phyloP scores from a whole-genome alignment of 2,329 filamentous ascomycete genomes.

The Alternaria hordeiaustralica region DNA sequence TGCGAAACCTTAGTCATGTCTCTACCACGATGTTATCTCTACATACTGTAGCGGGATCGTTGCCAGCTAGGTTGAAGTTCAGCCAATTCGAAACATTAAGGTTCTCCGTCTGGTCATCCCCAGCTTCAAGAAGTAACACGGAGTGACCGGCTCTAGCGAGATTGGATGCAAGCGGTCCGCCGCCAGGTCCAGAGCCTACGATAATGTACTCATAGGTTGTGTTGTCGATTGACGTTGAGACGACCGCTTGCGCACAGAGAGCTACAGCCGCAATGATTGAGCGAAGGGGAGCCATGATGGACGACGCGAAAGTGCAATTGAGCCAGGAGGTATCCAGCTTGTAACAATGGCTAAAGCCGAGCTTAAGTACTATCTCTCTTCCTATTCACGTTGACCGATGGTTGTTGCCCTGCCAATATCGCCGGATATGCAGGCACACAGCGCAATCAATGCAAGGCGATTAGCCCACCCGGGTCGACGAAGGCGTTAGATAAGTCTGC shows the following conservation, averaged over 20 bases:
- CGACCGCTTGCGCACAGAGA: neutral
- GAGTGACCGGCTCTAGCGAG: conserved; percentile 57
- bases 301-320: neutral
- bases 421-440: conserved; percentile 10
- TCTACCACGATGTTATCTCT: accelerated
- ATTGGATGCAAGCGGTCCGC: conserved; percentile 23
- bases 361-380: neutral
- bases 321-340: no score
- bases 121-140: conserved; percentile 65
- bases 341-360: no score
- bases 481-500: neutral
- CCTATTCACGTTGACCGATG: neutral
- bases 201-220: conserved; percentile 60
- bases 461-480: neutral
- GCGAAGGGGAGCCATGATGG: neutral
- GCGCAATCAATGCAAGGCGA: neutral
- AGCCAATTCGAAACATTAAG: conserved; percentile 57
- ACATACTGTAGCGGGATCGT: neutral
- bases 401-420: neutral
- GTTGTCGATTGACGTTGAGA: neutral
- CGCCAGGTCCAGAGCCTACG: conserved; percentile 51
- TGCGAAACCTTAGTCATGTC: neutral
- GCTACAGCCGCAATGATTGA: neutral
- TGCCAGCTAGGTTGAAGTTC: conserved; percentile 60
- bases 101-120: conserved; percentile 61